Percentiles rank a stretch among this genome's conserved stretches.
phyloP scores from a whole-genome alignment of 306 rosid genomes.

The barrel medic (Medicago truncatula) region DNA sequence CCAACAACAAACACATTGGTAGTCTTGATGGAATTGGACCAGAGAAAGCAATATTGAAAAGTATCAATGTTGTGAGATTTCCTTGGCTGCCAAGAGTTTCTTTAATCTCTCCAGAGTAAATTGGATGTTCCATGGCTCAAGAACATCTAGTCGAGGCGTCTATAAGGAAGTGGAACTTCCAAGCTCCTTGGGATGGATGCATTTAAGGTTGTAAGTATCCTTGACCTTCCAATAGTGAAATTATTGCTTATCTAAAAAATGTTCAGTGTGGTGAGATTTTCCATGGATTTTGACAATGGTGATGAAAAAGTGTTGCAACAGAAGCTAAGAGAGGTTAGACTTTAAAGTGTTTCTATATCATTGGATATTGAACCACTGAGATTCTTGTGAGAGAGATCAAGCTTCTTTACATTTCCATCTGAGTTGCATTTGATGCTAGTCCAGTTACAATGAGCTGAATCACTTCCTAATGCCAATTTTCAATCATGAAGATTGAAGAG shows the following conservation, averaged over 20 bases:
- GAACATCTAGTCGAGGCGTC: slow-evolving; percentile 73
- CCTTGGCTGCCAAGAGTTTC: slow-evolving; percentile 68
- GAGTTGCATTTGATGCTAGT: slow-evolving; percentile 72
- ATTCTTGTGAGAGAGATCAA: slow-evolving; percentile 87
- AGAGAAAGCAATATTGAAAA: slow-evolving; percentile 83
- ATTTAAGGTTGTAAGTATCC: slow-evolving; percentile 52
- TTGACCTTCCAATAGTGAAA: slow-evolving; percentile 58
- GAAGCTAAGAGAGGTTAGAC: slow-evolving; percentile 62
- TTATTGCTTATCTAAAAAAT: slow-evolving; percentile 87
- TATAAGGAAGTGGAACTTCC: slow-evolving; percentile 75
- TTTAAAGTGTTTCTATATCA: slow-evolving; percentile 61
- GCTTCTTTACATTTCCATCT: slow-evolving; percentile 61
- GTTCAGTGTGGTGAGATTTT: slow-evolving; percentile 64
- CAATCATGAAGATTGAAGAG: slow-evolving; percentile 56
- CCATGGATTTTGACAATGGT: slow-evolving; percentile 63
- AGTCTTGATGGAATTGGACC: slow-evolving; percentile 74
- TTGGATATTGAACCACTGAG: slow-evolving; percentile 73
- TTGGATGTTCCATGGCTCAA: slow-evolving; percentile 63
- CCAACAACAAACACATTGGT: slow-evolving; percentile 74
- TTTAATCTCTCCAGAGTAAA: slow-evolving; percentile 55
- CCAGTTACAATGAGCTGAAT: slow-evolving; percentile 74
- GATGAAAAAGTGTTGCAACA: slow-evolving; percentile 55
- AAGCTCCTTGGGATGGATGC: slow-evolving; percentile 77
- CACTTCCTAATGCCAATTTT: slow-evolving; percentile 40
- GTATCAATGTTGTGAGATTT: slow-evolving; percentile 90